phyloP scores from a whole-genome alignment of 2,329 filamentous ascomycete genomes.

The Clarireedia paspali region DNA sequence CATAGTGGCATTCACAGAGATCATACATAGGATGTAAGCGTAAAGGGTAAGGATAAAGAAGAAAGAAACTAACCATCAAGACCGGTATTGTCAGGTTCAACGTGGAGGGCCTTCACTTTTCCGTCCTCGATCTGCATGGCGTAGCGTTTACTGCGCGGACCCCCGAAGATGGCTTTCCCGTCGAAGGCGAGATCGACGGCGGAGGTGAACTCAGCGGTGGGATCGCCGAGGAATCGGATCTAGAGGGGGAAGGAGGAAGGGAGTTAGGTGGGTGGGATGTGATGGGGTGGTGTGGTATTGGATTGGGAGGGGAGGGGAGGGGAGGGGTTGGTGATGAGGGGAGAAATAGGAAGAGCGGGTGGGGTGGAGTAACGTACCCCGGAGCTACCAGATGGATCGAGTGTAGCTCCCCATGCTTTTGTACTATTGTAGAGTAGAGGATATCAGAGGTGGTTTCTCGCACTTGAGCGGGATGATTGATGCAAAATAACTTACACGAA shows the following conservation, averaged over 20 bases:
- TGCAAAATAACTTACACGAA: conserved; percentile 65
- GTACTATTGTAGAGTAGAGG: conserved; percentile 47
- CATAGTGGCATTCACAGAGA: not conserved
- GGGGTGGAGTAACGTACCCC: conserved; percentile 49
- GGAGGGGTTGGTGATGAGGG: conserved; percentile 87
- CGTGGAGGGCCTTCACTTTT: conserved; percentile 70
- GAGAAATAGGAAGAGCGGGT: not conserved
- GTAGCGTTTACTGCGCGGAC: conserved; percentile 78
- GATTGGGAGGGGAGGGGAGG: conserved; percentile 61
- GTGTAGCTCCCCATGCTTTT: conserved; percentile 75
- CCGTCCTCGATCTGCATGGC: conserved; percentile 77
- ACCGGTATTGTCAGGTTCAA: conserved; percentile 86
- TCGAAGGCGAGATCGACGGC: conserved; percentile 80
- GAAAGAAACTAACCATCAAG: conserved; percentile 51
- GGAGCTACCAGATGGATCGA: conserved; percentile 68
- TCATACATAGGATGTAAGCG: not conserved
- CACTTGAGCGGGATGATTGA: not conserved
- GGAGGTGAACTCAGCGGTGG: conserved; percentile 70
- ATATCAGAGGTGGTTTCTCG: not conserved
- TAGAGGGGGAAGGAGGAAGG: conserved; percentile 30
- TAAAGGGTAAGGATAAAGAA: not conserved
- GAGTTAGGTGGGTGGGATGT: conserved; percentile 50
- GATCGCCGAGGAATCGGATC: conserved; percentile 87
- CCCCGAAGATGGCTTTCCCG: conserved; percentile 70
- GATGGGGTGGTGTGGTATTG: conserved; percentile 77